These are phyloP conservation scores for Penicillium digitatum DNA, from an alignment of 2,329 filamentous ascomycete species.

Conservation along the genomic window DNA sequence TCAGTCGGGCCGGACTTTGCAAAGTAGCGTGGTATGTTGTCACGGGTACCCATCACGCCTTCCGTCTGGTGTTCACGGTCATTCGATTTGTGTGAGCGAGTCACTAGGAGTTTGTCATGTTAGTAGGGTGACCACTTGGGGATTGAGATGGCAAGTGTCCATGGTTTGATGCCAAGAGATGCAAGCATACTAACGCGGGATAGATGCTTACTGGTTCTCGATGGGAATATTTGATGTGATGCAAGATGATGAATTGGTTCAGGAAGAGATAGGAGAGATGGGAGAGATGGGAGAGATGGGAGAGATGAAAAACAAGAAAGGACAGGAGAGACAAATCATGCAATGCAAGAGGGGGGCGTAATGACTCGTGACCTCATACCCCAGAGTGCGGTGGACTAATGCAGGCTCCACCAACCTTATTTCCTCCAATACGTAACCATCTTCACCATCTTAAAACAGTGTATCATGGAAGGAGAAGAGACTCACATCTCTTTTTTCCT, in stretches of 20 bases:
- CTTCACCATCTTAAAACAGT: too few species aligned
- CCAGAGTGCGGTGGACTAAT: slow-evolving; percentile 12
- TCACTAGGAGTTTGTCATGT: slow-evolving; percentile 60
- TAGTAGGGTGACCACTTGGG: background rate
- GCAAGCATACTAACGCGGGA: background rate
- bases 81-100: slow-evolving; percentile 93
- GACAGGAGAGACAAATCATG: background rate
- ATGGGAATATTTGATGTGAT: background rate
- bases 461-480: background rate
- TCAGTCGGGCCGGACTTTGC: slow-evolving; percentile 79
- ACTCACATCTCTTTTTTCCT: background rate
- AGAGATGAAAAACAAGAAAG: background rate
- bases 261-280: background rate
- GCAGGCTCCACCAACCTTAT: background rate
- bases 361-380: slow-evolving; percentile 24
- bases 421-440: background rate
- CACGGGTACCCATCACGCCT: slow-evolving; percentile 63
- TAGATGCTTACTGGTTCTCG: background rate
- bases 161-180: background rate
- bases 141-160: background rate
- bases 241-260: background rate
- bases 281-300: background rate
- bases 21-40: slow-evolving; percentile 86
- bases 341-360: slow-evolving; percentile 4
- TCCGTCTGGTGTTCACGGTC: slow-evolving; percentile 86